Evolutionary conservation across 345 rosid species (phyloP).

Genomic region (Citropsis articulata): DNA sequence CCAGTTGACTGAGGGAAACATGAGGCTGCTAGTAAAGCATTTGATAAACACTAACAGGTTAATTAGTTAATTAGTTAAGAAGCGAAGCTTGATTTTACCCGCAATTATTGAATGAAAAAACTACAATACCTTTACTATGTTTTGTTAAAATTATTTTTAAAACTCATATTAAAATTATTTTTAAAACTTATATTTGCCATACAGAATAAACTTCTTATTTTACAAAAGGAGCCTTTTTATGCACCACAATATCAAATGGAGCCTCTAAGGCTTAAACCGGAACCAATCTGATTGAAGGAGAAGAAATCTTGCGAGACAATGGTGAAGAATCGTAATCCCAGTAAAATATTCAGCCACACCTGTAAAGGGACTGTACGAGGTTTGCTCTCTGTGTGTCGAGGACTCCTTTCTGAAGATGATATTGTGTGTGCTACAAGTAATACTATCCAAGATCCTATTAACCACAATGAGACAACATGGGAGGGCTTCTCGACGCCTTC

Average conservation of each 20-base stretch:
- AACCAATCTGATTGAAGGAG: conserved; percentile 51
- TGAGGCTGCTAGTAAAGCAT: conserved; percentile 8
- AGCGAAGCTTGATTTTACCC: too few relatives aligned
- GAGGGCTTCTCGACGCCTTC: too few relatives aligned
- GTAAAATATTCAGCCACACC: conserved; percentile 50
- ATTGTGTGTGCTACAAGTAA: background rate
- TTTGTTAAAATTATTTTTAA: too few relatives aligned
- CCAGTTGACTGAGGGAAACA: conserved; percentile 49
- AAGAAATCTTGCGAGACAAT: conserved; percentile 41
- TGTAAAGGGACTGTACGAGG: conserved; percentile 50
- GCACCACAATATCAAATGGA: too few relatives aligned
- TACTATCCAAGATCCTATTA: conserved; percentile 25
- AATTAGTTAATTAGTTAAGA: too few relatives aligned
- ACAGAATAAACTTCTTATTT: too few relatives aligned
- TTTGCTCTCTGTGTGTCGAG: conserved; percentile 46
- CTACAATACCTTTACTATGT: too few relatives aligned
- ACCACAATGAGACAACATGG: conserved; percentile 50
- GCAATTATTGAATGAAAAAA: too few relatives aligned
- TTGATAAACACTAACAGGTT: too few relatives aligned
- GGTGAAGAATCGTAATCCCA: conserved; percentile 42
- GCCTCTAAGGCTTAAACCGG: conserved; percentile 27
- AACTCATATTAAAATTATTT: too few relatives aligned
- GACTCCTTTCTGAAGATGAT: conserved; percentile 49
- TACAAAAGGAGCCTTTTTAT: too few relatives aligned
- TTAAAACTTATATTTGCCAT: too few relatives aligned